Percentiles rank a stretch among this genome's conserved stretches.
phyloP scores from a whole-genome alignment of 2,329 filamentous ascomycete genomes.

The Trichothecium roseum region DNA sequence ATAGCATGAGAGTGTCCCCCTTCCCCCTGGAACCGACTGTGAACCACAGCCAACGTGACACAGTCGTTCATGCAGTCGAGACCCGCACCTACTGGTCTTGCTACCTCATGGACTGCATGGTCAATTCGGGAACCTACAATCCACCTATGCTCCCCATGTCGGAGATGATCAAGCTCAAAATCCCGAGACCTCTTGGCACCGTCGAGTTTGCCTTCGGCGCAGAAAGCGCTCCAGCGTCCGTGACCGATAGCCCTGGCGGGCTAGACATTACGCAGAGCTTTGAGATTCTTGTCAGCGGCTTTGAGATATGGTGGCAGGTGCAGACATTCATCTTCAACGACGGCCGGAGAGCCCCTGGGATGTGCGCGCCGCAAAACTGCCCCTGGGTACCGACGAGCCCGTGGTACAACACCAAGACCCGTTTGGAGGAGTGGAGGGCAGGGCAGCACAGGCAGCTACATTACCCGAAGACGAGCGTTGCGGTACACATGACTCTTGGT shows the following conservation, averaged over 20 bases:
- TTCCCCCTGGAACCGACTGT: conserved; percentile 15
- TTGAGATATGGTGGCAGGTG: conserved; percentile 31
- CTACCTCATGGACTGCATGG: conserved; percentile 33
- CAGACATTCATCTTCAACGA: conserved; percentile 31
- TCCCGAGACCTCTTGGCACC: conserved; percentile 18
- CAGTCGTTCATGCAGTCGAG: conserved; percentile 18
- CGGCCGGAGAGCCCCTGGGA: conserved; percentile 26
- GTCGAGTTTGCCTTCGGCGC: conserved; percentile 28
- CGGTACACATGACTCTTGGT: conserved; percentile 25
- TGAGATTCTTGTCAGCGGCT: conserved; percentile 27
- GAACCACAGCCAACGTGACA: conserved; percentile 9
- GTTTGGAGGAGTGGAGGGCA: conserved; percentile 22
- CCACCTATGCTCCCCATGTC: conserved; percentile 23
- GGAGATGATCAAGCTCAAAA: conserved; percentile 22
- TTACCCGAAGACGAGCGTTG: conserved; percentile 25
- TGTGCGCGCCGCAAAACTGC: conserved; percentile 26
- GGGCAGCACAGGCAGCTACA: conserved; percentile 22
- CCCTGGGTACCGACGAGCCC: conserved; percentile 25
- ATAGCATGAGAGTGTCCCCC: conserved; percentile 16
- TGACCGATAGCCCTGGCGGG: conserved; percentile 4
- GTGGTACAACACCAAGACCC: conserved; percentile 19
- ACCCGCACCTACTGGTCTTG: conserved; percentile 33
- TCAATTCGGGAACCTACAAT: conserved; percentile 29
- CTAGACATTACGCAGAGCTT: conserved; percentile 17
- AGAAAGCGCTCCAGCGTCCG: conserved; percentile 11